Percentiles rank a stretch among this genome's conserved stretches.
Conservation (phyloP, 768 basidiomycete species). For the Coprinopsis strossmayeri region DNA sequence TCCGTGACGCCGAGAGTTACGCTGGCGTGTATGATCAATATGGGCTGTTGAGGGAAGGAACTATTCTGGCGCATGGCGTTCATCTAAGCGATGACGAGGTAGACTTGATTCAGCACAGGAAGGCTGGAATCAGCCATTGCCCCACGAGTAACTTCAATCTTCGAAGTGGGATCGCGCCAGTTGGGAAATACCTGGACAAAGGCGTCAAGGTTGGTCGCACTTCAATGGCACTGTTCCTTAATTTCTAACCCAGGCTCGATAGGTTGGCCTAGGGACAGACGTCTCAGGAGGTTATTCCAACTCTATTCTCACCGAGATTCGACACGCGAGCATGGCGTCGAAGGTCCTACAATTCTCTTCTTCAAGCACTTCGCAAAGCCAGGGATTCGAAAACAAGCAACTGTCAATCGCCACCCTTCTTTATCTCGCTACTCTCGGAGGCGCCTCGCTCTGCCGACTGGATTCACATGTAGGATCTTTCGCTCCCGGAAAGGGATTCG, state of each 20-base stretch:
- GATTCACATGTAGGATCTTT: constrained; percentile 71
- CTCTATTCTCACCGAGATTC: constrained; percentile 72
- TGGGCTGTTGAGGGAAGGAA: constrained; percentile 70
- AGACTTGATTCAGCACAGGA: constrained; percentile 53
- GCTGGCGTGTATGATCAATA: constrained; percentile 77
- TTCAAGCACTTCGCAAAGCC: no score
- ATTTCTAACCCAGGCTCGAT: constrained; percentile 1
- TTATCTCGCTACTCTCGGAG: constrained; percentile 89
- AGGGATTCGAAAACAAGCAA: constrained; percentile 47
- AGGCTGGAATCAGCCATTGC: constrained; percentile 85
- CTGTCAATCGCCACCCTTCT: constrained; percentile 71
- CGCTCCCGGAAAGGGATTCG: constrained; percentile 77
- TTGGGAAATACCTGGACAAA: constrained; percentile 72
- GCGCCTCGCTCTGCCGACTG: constrained; percentile 76
- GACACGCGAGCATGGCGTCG: constrained; percentile 72
- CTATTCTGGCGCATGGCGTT: constrained; percentile 84
- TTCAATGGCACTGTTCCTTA: not conserved
- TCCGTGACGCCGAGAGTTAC: constrained; percentile 61
- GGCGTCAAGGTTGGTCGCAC: constrained; percentile 69
- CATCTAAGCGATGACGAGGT: constrained; percentile 73
- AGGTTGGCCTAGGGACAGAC: constrained; percentile 96
- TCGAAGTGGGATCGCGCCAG: constrained; percentile 74
- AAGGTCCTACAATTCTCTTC: constrained; percentile 56
- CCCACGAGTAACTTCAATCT: constrained; percentile 93
- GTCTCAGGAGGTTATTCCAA: constrained; percentile 82